Evolutionary conservation across 352 stramenopile genomes (phyloP).

Genomic region (Aphanomyces invadans): DNA sequence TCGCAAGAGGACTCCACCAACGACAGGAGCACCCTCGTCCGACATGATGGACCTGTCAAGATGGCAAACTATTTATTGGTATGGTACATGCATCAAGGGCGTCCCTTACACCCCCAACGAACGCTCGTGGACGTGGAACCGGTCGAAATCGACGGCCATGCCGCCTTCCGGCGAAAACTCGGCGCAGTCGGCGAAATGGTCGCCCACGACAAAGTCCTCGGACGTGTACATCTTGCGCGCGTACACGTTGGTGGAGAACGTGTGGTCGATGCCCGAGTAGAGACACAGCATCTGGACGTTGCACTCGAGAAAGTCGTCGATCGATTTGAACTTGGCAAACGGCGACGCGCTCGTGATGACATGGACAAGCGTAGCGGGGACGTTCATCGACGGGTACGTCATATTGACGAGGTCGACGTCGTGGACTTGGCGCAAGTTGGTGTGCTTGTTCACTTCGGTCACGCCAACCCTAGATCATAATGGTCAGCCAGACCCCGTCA

Average conservation of each 20-base stretch:
- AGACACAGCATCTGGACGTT: slow-evolving; percentile 69
- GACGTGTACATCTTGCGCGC: slow-evolving; percentile 82
- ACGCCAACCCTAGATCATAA: slow-evolving; percentile 7
- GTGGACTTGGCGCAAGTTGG: slow-evolving; percentile 69
- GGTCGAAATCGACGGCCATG: neutral
- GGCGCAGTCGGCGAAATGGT: slow-evolving; percentile 68
- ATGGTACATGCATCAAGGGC: too few species aligned
- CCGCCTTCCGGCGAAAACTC: neutral
- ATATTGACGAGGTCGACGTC: slow-evolving; percentile 69
- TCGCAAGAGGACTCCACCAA: too few species aligned
- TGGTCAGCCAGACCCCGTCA: too few species aligned
- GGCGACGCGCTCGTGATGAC: slow-evolving; percentile 68
- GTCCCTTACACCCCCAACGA: neutral
- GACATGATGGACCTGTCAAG: too few species aligned
- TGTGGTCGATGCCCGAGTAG: slow-evolving; percentile 69
- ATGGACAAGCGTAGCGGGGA: slow-evolving; percentile 71
- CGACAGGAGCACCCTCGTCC: too few species aligned
- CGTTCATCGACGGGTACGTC: slow-evolving; percentile 75
- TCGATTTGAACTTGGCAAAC: slow-evolving; percentile 64
- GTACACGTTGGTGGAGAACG: slow-evolving; percentile 78
- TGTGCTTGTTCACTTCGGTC: slow-evolving; percentile 18
- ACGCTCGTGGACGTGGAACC: neutral
- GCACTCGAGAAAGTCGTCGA: slow-evolving; percentile 57
- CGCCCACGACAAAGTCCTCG: slow-evolving; percentile 74
- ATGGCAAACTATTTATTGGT: too few species aligned